A percentile compares a stretch with the other conserved stretches of the same genome.
Evolutionary conservation across 2,329 filamentous ascomycete genomes (phyloP).

Genomic region (Penicillium concentricum): DNA sequence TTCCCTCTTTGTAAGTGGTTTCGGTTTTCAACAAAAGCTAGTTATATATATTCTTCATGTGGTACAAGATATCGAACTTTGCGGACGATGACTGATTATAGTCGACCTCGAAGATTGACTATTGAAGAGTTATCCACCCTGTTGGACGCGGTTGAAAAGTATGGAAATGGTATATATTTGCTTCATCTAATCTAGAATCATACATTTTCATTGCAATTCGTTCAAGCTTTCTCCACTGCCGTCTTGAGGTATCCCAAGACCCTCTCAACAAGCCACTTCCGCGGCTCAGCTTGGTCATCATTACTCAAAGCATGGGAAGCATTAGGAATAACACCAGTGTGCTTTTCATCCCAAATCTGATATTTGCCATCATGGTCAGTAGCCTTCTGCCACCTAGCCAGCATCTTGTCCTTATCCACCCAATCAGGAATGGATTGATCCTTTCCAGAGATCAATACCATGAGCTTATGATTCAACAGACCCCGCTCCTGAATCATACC

Average conservation of each 20-base stretch:
- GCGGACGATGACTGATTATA: background rate
- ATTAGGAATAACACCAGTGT: slow-evolving; percentile 48
- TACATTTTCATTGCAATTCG: background rate
- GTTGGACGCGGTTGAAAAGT: background rate
- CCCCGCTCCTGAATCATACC: slow-evolving; percentile 46
- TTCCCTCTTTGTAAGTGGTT: background rate
- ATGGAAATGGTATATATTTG: background rate
- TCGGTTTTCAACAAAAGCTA: background rate
- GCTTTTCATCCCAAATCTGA: slow-evolving; percentile 48
- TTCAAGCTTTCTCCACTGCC: slow-evolving; percentile 1
- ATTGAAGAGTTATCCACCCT: background rate
- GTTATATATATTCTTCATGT: background rate
- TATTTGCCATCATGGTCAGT: slow-evolving; percentile 33
- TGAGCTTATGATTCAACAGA: slow-evolving; percentile 40
- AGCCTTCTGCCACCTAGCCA: slow-evolving; percentile 44
- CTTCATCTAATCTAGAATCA: background rate
- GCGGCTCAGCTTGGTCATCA: slow-evolving; percentile 33
- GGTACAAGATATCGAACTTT: too few relatives aligned
- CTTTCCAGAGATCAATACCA: slow-evolving; percentile 49
- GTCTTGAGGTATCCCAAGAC: slow-evolving; percentile 28
- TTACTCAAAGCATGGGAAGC: slow-evolving; percentile 39
- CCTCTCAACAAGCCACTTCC: slow-evolving; percentile 26
- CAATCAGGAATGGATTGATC: slow-evolving; percentile 48
- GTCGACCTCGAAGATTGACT: background rate
- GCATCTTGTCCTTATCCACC: slow-evolving; percentile 47